A percentile compares a stretch with the other conserved stretches of the same genome.
Conservation (phyloP, 495 filamentous ascomycete genomes). For the Podospora pseudocomata region DNA sequence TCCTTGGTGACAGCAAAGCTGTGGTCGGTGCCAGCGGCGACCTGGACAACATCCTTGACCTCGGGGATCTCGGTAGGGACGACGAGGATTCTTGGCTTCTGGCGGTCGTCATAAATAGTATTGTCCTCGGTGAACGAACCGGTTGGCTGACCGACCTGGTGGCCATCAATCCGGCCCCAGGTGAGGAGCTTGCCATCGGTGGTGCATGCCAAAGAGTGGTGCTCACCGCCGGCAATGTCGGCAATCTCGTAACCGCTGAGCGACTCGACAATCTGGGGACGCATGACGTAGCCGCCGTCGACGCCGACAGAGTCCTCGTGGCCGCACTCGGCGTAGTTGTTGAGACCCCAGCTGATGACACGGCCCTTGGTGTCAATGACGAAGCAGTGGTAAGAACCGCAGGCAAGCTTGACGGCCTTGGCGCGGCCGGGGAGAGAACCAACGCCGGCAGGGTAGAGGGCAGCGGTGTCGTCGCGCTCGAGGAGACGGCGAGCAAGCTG, state of each 20-base stretch:
- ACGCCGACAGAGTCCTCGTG: slow-evolving; percentile 64
- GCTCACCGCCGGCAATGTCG: slow-evolving; percentile 61
- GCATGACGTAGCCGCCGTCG: slow-evolving; percentile 51
- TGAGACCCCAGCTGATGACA: slow-evolving; percentile 82
- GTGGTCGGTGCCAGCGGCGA: slow-evolving; percentile 55
- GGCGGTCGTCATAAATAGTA: slow-evolving; percentile 53
- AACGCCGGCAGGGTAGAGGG: slow-evolving; percentile 66
- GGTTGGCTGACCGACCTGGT: slow-evolving; percentile 57
- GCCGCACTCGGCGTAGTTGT: slow-evolving; percentile 78
- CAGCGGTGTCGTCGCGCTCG: slow-evolving; percentile 54
- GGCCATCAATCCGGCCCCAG: slow-evolving; percentile 67
- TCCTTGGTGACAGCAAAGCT: slow-evolving; percentile 56
- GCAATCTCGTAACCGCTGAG: slow-evolving; percentile 53
- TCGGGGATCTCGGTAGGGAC: slow-evolving; percentile 43
- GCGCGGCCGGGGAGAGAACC: slow-evolving; percentile 55
- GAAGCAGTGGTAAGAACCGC: slow-evolving; percentile 71
- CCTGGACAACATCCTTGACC: slow-evolving; percentile 31
- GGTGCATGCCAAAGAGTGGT: slow-evolving; percentile 64
- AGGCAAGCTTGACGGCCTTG: slow-evolving; percentile 53
- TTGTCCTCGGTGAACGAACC: slow-evolving; percentile 51
- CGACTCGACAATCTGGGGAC: slow-evolving; percentile 41
- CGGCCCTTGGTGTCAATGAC: slow-evolving; percentile 67
- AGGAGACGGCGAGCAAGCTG: slow-evolving; percentile 71
- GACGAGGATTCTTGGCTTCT: slow-evolving; percentile 54
- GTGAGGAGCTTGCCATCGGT: slow-evolving; percentile 58